Evolutionary conservation across 371 early-diverging fungal species (phyloP).

Genomic region (Mucor sp.): DNA sequence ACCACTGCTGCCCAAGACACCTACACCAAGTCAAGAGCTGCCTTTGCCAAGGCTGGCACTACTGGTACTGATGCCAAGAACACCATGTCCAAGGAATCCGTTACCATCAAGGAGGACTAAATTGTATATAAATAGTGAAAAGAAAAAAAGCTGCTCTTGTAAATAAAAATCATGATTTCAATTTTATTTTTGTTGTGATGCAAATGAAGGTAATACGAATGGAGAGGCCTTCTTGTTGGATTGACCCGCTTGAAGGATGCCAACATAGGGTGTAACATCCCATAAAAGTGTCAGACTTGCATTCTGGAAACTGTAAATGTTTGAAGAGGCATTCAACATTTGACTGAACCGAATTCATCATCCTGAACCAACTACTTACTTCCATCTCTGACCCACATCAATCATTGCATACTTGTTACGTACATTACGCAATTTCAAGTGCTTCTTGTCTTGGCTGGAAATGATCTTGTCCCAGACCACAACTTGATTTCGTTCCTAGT

Average conservation of each 20-base stretch:
- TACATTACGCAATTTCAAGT: slow-evolving; percentile 59
- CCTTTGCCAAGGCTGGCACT: slow-evolving; percentile 29
- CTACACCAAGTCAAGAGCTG: slow-evolving; percentile 26
- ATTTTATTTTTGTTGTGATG: slow-evolving; percentile 1
- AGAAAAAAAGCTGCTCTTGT: background rate
- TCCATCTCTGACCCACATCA: slow-evolving; percentile 67
- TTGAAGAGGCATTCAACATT: no score
- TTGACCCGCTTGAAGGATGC: slow-evolving; percentile 66
- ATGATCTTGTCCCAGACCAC: slow-evolving; percentile 95
- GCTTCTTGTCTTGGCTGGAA: slow-evolving; percentile 66
- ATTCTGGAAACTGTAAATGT: slow-evolving; percentile 36
- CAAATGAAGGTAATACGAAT: slow-evolving; percentile 21
- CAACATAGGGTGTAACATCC: slow-evolving; percentile 90
- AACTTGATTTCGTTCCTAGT: slow-evolving; percentile 70
- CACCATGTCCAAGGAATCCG: slow-evolving; percentile 20
- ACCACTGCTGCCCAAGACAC: slow-evolving; percentile 18
- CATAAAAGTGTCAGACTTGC: slow-evolving; percentile 85
- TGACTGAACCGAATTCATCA: background rate
- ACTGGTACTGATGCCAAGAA: slow-evolving; percentile 41
- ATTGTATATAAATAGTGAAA: background rate
- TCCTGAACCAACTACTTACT: slow-evolving; percentile 47
- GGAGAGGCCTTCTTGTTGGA: slow-evolving; percentile 12
- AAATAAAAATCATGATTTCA: background rate
- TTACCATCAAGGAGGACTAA: slow-evolving; percentile 28
- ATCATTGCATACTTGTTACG: slow-evolving; percentile 77